These are phyloP conservation scores for Blumeria hordei DNA, from an alignment of 2,329 filamentous ascomycete genomes.

Conservation along the genomic window DNA sequence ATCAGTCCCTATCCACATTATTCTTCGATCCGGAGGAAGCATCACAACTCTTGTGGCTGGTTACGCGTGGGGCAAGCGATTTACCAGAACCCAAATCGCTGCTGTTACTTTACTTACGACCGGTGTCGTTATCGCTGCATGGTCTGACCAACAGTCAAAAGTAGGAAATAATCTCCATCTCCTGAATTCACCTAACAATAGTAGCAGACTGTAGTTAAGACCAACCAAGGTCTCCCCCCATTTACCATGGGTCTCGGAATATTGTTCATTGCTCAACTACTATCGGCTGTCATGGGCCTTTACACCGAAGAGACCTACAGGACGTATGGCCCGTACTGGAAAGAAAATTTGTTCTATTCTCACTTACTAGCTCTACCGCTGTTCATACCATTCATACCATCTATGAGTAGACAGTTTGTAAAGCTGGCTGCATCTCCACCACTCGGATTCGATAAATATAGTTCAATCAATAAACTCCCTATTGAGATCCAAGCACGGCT, in stretches of 20 bases:
- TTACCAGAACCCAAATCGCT: constrained; percentile 54
- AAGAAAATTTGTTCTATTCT: constrained; percentile 90
- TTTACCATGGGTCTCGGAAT: constrained; percentile 54
- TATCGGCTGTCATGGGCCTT: constrained; percentile 84
- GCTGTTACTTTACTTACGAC: constrained; percentile 65
- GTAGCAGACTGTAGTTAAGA: constrained; percentile 9
- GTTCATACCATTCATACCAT: constrained; percentile 47
- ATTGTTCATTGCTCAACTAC: constrained; percentile 65
- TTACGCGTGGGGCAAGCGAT: constrained; percentile 62
- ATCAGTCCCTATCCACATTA: constrained; percentile 90
- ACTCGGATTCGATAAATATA: constrained; percentile 20
- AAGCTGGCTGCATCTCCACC: constrained; percentile 39
- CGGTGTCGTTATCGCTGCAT: constrained; percentile 69
- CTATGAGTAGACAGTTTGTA: constrained; percentile 37
- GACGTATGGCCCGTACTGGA: constrained; percentile 72
- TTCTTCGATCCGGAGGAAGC: constrained; percentile 79
- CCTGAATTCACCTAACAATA: constrained; percentile 4
- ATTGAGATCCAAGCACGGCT: constrained; percentile 17
- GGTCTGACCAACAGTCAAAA: constrained; percentile 72
- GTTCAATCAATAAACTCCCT: constrained; percentile 15
- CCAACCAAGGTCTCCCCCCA: constrained; percentile 18
- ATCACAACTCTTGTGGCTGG: constrained; percentile 92
- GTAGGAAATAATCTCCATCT: constrained; percentile 19
- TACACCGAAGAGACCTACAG: constrained; percentile 84
- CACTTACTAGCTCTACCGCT: constrained; percentile 52